Conservation (phyloP, 169 alveolate species). For the Plasmodium vivax region DNA sequence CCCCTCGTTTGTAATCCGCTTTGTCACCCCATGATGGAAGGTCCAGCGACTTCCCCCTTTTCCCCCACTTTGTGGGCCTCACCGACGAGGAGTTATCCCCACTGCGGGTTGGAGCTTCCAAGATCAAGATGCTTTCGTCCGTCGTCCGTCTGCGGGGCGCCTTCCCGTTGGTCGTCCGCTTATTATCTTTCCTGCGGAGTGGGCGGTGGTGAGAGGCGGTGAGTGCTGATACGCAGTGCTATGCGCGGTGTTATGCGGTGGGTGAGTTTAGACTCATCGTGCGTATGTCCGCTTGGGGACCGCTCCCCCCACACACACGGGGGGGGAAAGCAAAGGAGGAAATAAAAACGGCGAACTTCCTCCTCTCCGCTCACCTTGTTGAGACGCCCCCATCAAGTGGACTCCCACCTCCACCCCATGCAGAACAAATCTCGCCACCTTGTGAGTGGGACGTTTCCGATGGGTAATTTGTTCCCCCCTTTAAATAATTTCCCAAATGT, state of each 20-base stretch:
- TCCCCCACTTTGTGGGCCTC: not conserved
- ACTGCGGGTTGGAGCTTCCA: not conserved
- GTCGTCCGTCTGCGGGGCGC: not conserved
- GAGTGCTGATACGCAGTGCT: too few relatives aligned
- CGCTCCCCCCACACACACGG: not conserved
- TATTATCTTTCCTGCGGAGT: not conserved
- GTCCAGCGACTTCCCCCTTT: conserved; percentile 6
- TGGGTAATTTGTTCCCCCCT: not conserved
- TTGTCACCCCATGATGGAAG: not conserved
- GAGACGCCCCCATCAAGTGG: not conserved
- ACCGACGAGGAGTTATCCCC: not conserved
- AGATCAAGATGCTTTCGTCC: not conserved
- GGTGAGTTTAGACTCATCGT: not conserved
- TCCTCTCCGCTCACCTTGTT: not conserved
- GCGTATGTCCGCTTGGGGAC: not conserved
- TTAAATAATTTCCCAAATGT: not conserved
- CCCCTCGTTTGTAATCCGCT: not conserved
- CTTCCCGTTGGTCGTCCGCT: not conserved
- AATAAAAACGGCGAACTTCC: not conserved
- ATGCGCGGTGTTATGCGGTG: too few relatives aligned
- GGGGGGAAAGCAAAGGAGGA: not conserved
- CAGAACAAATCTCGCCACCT: not conserved
- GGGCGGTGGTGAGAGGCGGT: not conserved
- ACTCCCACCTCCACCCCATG: not conserved
- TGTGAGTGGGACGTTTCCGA: not conserved